phyloP scores from a whole-genome alignment of 73 alveolate species.

The Effrenium voratum region DNA sequence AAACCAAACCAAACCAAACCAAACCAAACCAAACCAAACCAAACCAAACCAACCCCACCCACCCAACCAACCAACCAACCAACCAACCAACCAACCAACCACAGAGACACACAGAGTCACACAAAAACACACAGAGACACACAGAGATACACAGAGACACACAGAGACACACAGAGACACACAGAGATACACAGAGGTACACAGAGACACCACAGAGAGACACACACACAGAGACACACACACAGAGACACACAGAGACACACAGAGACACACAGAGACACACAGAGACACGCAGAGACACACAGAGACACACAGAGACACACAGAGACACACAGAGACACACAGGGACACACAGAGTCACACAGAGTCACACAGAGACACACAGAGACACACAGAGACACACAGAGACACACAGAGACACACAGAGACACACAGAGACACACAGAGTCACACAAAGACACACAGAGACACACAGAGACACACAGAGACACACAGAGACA shows the following conservation, averaged over 20 bases:
- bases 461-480: not conserved
- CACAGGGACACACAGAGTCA: not conserved
- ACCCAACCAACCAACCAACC: not conserved
- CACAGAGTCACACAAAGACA: not conserved
- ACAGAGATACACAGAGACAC: not conserved
- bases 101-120: not conserved
- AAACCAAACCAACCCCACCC: not conserved
- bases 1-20: not conserved
- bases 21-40: not conserved
- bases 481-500: slow-evolving; percentile 4
- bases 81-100: not conserved
- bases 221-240: slow-evolving; percentile 32
- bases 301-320: slow-evolving; percentile 18
- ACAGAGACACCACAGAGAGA: slow-evolving; percentile 24
- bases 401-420: not conserved
- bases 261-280: slow-evolving; percentile 18
- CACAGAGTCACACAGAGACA: not conserved
- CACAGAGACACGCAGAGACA: slow-evolving; percentile 20
- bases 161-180: slow-evolving; percentile 9
- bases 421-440: not conserved
- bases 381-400: slow-evolving; percentile 10
- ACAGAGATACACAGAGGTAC: not conserved
- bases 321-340: slow-evolving; percentile 23
- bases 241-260: not conserved
- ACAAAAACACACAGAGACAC: slow-evolving; percentile 9